phyloP scores from a whole-genome alignment of 352 stramenopile species.

The Elongisporangium prolatum region DNA sequence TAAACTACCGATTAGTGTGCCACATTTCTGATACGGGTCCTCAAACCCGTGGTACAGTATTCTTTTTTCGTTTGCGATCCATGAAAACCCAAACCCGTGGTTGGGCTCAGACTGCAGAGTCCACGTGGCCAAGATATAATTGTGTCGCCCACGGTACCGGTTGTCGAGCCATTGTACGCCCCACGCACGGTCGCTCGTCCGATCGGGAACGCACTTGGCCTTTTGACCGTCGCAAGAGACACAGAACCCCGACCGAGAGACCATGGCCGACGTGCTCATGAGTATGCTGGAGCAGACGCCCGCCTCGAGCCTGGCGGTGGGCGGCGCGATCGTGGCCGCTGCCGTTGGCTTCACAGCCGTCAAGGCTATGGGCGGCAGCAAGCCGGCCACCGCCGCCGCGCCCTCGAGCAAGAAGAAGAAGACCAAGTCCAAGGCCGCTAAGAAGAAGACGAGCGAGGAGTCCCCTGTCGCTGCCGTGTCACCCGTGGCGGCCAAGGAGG shows the following conservation, averaged over 20 bases:
- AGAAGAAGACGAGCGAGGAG: slow-evolving; percentile 38
- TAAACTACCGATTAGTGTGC: background rate
- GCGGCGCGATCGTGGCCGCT: slow-evolving; percentile 57
- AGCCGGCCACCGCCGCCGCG: slow-evolving; percentile 15
- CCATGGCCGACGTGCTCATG: slow-evolving; percentile 62
- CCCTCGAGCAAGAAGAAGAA: slow-evolving; percentile 46
- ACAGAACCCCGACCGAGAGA: slow-evolving; percentile 7
- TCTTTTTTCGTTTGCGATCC: background rate
- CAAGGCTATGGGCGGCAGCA: slow-evolving; percentile 51
- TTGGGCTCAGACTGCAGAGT: background rate
- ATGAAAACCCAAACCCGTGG: slow-evolving; percentile 1
- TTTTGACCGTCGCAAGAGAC: slow-evolving; percentile 1
- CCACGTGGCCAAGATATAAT: slow-evolving; percentile 3
- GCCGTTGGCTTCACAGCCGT: slow-evolving; percentile 64
- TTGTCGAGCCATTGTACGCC: slow-evolving; percentile 3
- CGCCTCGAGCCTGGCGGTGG: slow-evolving; percentile 55
- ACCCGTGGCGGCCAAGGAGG: slow-evolving; percentile 15
- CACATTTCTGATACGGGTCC: background rate
- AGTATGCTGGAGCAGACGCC: slow-evolving; percentile 61
- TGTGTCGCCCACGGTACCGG: slow-evolving; percentile 3
- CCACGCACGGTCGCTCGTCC: background rate
- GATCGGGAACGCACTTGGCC: background rate
- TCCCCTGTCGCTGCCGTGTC: slow-evolving; percentile 4
- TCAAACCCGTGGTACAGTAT: background rate
- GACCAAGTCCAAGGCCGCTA: slow-evolving; percentile 54